Base-by-base conservation (phyloP, 1,139 yeast genomes). In the Geotrichum cucujoidarum region DNA sequence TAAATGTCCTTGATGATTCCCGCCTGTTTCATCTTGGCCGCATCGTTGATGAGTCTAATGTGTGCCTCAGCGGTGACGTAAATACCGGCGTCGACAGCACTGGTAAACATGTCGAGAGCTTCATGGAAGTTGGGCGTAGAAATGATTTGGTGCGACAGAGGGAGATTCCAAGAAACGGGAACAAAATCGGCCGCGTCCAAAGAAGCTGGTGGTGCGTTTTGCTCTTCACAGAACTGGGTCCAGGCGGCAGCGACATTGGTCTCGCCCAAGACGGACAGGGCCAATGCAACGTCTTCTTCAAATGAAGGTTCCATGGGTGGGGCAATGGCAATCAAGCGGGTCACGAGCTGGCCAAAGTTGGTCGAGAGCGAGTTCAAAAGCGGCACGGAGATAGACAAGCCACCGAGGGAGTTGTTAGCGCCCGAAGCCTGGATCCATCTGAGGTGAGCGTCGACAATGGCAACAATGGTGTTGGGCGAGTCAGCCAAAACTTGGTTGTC, bases 61-160 rank as follows among this genome's bases (percentile, higher is more conserved):
- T 54, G 38, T 1, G 64, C 59, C 35, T 60, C 60, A 14, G 63
- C 57, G 10, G 55, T 51, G 7, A 62, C 43, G 11, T 52, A 40
- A n/a, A 48, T 54, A 7, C 55, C 51, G 18, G 51, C 45, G 6
- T 53, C 38, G 7, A 60, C 31, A 1, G 62, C 51, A 10, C 52
- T 50, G 14, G 57, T 57, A 13, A 60, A 47, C 25, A 50, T 45
- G 8, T 51, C 52, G 33, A 48, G 49, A 1, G 64, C 64, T n/a
- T 49, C 49, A 24, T 42, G 25, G 7, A 55, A 31, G 5, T 60
- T 58, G 16, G 24, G n/a, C 27, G 49, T 54, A 11, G 61, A 51
- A 22, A 58, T 41, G 29, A 62, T 57, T 27, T 57, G 41, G 16
- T 50, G 39, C 8, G 64, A 47, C 1, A 48, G 47, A 16, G 32